Conservation (phyloP, 108 stramenopile genomes). For the Schizochytrium sp. region DNA sequence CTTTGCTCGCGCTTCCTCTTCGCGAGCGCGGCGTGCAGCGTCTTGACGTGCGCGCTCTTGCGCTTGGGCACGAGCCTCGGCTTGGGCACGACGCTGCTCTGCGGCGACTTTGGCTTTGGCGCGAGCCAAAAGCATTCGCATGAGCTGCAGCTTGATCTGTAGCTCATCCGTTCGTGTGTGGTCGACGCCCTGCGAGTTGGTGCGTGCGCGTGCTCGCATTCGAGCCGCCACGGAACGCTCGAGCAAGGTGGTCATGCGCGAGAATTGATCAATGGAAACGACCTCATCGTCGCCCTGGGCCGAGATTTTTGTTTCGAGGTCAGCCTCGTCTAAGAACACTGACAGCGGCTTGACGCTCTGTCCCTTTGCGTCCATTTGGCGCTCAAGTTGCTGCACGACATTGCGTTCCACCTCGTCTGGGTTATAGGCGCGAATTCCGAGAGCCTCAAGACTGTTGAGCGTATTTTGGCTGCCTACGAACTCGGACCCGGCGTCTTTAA, state of each 20-base stretch:
- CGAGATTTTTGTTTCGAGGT: background rate
- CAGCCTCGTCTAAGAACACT: background rate
- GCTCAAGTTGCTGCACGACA: background rate
- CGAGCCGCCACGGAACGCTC: background rate
- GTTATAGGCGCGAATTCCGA: background rate
- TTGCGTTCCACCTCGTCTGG: conserved; percentile 15
- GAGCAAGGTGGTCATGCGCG: background rate
- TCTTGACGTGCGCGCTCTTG: background rate
- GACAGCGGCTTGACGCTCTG: background rate
- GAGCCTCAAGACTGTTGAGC: background rate
- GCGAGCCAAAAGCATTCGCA: background rate
- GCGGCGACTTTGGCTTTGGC: background rate
- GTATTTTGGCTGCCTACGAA: background rate
- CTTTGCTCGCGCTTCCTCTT: too few relatives aligned
- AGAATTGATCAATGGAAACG: background rate
- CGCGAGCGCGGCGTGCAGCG: background rate
- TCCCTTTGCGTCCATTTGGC: background rate
- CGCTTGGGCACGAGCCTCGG: background rate
- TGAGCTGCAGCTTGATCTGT: background rate
- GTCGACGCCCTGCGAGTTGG: background rate
- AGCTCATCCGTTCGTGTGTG: background rate
- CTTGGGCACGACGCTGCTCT: background rate
- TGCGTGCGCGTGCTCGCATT: background rate
- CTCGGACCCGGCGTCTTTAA: background rate
- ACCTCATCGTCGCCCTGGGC: background rate